Evolutionary conservation across 2,329 filamentous ascomycete genomes (phyloP).

Genomic region (Macroventuria anomochaeta): DNA sequence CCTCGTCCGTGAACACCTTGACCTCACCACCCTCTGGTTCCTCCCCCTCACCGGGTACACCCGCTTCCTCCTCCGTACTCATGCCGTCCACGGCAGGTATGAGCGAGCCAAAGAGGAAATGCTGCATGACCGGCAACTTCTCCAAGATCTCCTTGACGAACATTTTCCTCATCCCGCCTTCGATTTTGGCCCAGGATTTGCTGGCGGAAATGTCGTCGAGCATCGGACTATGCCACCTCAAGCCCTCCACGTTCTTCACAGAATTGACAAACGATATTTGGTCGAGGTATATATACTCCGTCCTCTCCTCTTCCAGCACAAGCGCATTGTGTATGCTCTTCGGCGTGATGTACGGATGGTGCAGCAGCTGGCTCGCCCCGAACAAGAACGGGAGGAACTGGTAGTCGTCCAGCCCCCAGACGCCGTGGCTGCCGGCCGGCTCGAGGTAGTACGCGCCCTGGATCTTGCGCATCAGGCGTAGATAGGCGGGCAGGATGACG

Average conservation of each 20-base stretch:
- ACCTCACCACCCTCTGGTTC: conserved; percentile 58
- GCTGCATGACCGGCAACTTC: conserved; percentile 97
- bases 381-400: conserved; percentile 62
- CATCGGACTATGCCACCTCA: conserved; percentile 98
- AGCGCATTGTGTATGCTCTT: conserved; percentile 81
- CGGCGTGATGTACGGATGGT: conserved; percentile 66
- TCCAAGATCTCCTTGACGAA: conserved; percentile 90
- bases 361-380: conserved; percentile 61
- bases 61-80: conserved; percentile 66
- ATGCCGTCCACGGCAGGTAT: conserved; percentile 83
- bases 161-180: conserved; percentile 95
- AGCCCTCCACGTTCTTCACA: conserved; percentile 92
- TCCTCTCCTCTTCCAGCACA: conserved; percentile 82
- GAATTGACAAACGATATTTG: conserved; percentile 94
- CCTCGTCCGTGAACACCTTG: conserved; percentile 65
- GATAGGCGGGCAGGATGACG: conserved; percentile 80
- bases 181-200: conserved; percentile 89
- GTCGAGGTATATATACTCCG: conserved; percentile 87
- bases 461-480: conserved; percentile 83
- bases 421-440: conserved; percentile 65
- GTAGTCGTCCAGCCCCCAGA: conserved; percentile 62
- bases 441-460: conserved; percentile 96
- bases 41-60: conserved; percentile 56
- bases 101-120: conserved; percentile 90
- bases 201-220: conserved; percentile 94